Conservation (phyloP, 1,284 basidiomycete genomes). For the Chondrostereum purpureum region DNA sequence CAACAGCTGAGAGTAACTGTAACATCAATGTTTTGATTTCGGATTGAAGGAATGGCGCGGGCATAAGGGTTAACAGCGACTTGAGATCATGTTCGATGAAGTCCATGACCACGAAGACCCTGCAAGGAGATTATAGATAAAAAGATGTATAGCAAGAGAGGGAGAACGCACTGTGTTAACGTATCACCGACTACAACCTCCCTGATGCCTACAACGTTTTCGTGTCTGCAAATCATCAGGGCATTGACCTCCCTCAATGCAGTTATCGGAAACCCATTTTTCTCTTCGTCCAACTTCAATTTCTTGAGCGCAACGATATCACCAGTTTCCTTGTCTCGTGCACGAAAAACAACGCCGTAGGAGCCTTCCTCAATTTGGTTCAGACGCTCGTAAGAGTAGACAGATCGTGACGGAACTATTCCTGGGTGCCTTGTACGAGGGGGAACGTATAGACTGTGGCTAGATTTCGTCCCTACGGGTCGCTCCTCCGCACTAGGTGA, state of each 20-base stretch:
- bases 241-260: conserved; percentile 93
- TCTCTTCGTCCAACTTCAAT: conserved; percentile 96
- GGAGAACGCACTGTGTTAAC: conserved; percentile 84
- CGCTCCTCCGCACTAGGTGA: no score
- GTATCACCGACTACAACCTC: conserved; percentile 99
- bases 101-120: conserved; percentile 99
- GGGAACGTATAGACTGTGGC: conserved; percentile 66
- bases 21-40: conserved; percentile 97
- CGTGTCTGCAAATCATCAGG: conserved; percentile 86
- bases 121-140: conserved; percentile 28
- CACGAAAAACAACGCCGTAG: conserved; percentile 96
- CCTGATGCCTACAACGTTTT: conserved; percentile 91
- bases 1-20: conserved; percentile 90
- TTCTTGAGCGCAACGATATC: conserved; percentile 97
- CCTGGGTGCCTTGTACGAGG: conserved; percentile 70
- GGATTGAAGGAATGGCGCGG: conserved; percentile 90
- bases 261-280: conserved; percentile 97
- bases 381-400: conserved; percentile 87
- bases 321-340: conserved; percentile 87
- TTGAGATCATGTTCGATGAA: conserved; percentile 99
- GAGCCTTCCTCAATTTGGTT: conserved; percentile 99
- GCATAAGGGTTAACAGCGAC: conserved; percentile 89
- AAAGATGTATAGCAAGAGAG: conserved; percentile 9
- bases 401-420: conserved; percentile 79
- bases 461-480: no score